Evolutionary conservation across 345 rosid species (phyloP).

Genomic region (Boechera retrofracta): DNA sequence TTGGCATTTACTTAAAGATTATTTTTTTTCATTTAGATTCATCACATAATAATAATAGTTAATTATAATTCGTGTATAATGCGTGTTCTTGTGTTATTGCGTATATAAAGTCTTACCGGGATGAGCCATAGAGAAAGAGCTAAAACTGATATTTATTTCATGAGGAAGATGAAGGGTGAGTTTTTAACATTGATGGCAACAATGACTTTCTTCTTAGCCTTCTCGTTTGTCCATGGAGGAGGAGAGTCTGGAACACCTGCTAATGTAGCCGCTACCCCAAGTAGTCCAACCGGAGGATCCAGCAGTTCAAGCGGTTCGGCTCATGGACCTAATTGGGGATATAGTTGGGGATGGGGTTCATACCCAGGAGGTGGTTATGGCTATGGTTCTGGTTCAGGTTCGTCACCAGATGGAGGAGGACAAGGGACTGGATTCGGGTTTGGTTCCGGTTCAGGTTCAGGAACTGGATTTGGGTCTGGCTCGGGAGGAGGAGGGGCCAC

Average conservation of each 20-base stretch:
- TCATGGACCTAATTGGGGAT: constrained; percentile 83
- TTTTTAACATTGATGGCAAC: constrained; percentile 21
- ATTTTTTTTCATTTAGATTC: constrained; percentile 6
- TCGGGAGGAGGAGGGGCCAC: constrained; percentile 67
- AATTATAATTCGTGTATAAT: constrained; percentile 28
- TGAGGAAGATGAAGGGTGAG: constrained; percentile 37
- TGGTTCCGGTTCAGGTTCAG: constrained; percentile 75
- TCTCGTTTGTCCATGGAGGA: constrained; percentile 42
- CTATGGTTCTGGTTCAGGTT: constrained; percentile 82
- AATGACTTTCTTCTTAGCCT: constrained; percentile 26
- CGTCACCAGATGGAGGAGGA: constrained; percentile 74
- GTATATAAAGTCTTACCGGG: constrained; percentile 36
- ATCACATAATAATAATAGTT: constrained; percentile 29
- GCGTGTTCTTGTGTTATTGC: constrained; percentile 33
- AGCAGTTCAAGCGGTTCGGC: constrained; percentile 52
- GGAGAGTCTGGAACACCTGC: constrained; percentile 23
- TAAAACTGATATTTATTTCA: constrained; percentile 12
- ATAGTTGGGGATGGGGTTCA: constrained; percentile 89
- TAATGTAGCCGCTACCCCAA: constrained; percentile 28
- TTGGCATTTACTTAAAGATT: background rate
- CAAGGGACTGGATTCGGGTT: constrained; percentile 71
- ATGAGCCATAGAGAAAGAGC: constrained; percentile 18
- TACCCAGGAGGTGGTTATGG: constrained; percentile 83
- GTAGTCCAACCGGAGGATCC: constrained; percentile 24
- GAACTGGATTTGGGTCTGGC: constrained; percentile 75